Base-by-base conservation (phyloP, 2,329 filamentous ascomycete species). In the Hymenoscyphus linearis region DNA sequence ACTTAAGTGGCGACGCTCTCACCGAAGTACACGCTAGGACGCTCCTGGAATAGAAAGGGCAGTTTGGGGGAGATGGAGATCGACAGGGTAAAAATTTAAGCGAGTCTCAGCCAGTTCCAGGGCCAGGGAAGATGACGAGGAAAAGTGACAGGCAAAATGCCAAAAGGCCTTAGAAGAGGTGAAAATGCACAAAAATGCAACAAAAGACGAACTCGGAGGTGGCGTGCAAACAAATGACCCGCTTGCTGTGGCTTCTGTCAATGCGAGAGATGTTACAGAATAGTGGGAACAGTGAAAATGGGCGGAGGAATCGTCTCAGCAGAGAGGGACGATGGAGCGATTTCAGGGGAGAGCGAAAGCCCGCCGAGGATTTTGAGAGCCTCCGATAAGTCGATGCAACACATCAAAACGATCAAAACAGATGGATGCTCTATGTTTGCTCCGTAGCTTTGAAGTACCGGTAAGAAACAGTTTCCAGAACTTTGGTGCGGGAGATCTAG, bases 161-260 rank as follows among this genome's bases (percentile, higher is more conserved):
- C 18, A 13, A 47, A 47, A n/a, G n/a, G n/a, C n/a, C n/a, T n/a
- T n/a, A n/a, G n/a, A 22, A 47, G 58, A 53, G 26, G 26, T 26
- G 31, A 40, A n/a, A n/a, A n/a, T n/a, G n/a, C n/a, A n/a, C n/a
- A 57, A 63, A 63, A 66, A 67, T 67, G 64, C 66, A 67, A 65
- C 65, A 65, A 61, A 60, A 60, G 59, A 60, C 37, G 60, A 63
- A 62, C 57, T 36, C 13, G 18, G 27, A 55, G 57, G 60, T 52
- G 40, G 61, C 60, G 58, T 44, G 60, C 44, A 52, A 59, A 61
- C 63, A 64, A 50, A 50, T 22, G 44, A 18, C 18, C 44, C 44
- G 22, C 18, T 25, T 50, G n/a, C 18, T 50, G 18, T 50, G 44
- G 44, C 44, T 50, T 50, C 22, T 16, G 44, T 50, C 44, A 50